Evolutionary conservation across 345 rosid species (phyloP).

Genomic region (Eucalyptus cloeziana): DNA sequence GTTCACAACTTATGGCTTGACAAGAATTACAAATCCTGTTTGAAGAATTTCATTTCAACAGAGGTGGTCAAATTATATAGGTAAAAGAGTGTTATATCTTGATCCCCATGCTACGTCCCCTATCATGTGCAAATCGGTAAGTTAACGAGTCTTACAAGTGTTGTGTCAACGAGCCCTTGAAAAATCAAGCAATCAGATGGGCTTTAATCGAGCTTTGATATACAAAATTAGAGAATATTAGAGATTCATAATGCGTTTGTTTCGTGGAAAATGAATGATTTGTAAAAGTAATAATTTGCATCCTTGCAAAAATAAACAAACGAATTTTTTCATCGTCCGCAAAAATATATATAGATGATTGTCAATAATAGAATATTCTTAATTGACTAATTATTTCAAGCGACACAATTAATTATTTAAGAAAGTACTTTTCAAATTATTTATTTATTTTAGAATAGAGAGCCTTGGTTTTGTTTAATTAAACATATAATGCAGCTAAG

Average conservation of each 20-base stretch:
- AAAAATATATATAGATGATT: neutral
- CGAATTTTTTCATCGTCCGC: fast-evolving
- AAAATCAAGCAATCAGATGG: neutral
- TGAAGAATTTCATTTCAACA: neutral
- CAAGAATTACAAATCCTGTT: neutral
- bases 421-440: neutral
- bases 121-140: neutral
- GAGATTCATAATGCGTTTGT: neutral
- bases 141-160: neutral
- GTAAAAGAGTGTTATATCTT: neutral
- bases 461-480: neutral
- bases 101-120: neutral
- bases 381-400: neutral
- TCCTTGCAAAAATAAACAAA: neutral
- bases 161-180: neutral
- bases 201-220: neutral
- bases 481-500: neutral
- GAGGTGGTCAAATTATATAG: neutral
- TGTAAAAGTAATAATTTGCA: neutral
- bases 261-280: neutral
- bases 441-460: neutral
- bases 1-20: neutral
- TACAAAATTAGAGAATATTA: neutral
- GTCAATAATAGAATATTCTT: neutral
- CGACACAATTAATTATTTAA: neutral